These are phyloP conservation scores for Handroanthus guayacan DNA, from an alignment of 257 asterid genomes.

Conservation along the genomic window DNA sequence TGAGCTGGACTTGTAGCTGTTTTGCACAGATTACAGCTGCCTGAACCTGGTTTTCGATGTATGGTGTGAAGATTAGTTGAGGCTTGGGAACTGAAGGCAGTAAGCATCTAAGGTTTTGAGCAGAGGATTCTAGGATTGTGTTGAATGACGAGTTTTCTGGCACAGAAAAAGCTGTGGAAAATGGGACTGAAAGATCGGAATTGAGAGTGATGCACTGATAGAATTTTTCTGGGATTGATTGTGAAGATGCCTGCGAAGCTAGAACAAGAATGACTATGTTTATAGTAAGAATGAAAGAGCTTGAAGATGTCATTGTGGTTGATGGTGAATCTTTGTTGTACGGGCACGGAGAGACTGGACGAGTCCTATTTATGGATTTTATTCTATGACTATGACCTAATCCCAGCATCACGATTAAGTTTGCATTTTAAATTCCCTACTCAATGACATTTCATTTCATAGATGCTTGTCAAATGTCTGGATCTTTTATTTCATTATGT, in stretches of 20 bases:
- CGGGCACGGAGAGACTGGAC: not conserved
- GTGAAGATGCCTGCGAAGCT: conserved; percentile 27
- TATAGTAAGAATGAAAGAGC: conserved; percentile 33
- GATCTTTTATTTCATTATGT: no score
- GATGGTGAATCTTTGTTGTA: not conserved
- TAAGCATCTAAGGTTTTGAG: conserved; percentile 53
- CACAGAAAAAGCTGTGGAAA: conserved; percentile 53
- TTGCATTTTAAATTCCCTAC: no score
- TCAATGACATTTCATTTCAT: no score
- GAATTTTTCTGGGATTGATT: conserved; percentile 46
- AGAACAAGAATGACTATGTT: conserved; percentile 25
- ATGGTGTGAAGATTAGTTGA: conserved; percentile 52
- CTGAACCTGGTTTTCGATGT: conserved; percentile 52
- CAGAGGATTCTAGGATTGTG: conserved; percentile 50
- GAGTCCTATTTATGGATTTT: conserved; percentile 35
- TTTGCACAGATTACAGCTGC: conserved; percentile 44
- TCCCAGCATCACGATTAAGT: conserved; percentile 7
- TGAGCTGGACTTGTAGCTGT: conserved; percentile 41
- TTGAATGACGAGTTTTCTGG: conserved; percentile 53
- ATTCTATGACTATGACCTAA: conserved; percentile 24
- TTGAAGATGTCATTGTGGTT: conserved; percentile 35
- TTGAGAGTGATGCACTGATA: conserved; percentile 55
- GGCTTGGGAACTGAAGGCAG: conserved; percentile 49
- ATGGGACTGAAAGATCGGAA: conserved; percentile 55
- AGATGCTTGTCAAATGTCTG: no score